A percentile compares a stretch with the other conserved stretches of the same genome.
phyloP scores from a whole-genome alignment of 768 basidiomycete genomes.

The Naematelia aurantialba region DNA sequence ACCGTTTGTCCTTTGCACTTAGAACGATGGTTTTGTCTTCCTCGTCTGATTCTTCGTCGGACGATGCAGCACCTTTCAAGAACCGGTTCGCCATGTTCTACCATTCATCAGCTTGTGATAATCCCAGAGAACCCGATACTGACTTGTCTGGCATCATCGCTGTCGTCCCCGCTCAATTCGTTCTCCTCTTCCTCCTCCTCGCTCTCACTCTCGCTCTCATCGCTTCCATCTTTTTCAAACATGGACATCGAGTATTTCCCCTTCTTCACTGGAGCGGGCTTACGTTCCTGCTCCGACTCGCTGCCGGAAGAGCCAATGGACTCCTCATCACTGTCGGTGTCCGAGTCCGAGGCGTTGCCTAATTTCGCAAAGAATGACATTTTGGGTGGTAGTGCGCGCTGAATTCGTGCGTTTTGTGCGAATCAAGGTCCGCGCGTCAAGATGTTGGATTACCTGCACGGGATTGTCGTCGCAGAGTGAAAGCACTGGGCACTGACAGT shows the following conservation, averaged over 20 bases:
- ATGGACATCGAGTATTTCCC: slow-evolving; percentile 1
- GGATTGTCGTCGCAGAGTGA: too few species aligned
- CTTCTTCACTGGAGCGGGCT: slow-evolving; percentile 22
- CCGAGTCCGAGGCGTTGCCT: slow-evolving; percentile 35
- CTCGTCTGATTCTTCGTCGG: slow-evolving; percentile 59
- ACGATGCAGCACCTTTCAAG: slow-evolving; percentile 46
- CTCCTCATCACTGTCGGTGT: slow-evolving; percentile 43
- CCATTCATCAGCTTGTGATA: neutral
- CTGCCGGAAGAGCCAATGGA: slow-evolving; percentile 42
- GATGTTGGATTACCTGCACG: too few species aligned
- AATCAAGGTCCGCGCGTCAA: too few species aligned
- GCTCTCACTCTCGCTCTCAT: slow-evolving; percentile 56
- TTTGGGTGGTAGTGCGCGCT: too few species aligned
- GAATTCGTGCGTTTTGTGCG: too few species aligned
- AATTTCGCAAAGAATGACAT: slow-evolving; percentile 50
- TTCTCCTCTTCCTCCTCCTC: slow-evolving; percentile 52
- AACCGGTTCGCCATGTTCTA: slow-evolving; percentile 40
- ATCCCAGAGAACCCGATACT: slow-evolving; percentile 11
- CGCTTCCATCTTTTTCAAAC: slow-evolving; percentile 44
- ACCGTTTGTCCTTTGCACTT: slow-evolving; percentile 84
- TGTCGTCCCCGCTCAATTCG: slow-evolving; percentile 41
- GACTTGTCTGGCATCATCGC: slow-evolving; percentile 25
- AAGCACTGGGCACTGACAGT: neutral
- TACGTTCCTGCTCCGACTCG: slow-evolving; percentile 34
- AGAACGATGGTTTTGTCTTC: slow-evolving; percentile 67